A percentile compares a stretch with the other conserved stretches of the same genome.
Evolutionary conservation across 441 rosid species (phyloP).

Genomic region (Viola pubescens): DNA sequence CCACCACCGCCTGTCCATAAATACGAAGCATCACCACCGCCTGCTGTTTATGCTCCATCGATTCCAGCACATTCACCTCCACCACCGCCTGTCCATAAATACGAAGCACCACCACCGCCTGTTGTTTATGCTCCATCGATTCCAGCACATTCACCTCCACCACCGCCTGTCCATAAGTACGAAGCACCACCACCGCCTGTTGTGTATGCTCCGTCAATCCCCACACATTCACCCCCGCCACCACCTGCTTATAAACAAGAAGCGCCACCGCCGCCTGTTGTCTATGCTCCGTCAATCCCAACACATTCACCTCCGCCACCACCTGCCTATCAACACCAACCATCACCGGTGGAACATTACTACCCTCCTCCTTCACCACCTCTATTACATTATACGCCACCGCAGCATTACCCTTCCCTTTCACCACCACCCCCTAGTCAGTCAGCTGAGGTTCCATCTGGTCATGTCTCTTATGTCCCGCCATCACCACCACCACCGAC

Average conservation of each 20-base stretch:
- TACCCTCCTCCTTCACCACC: conserved; percentile 22
- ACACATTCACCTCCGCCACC: conserved; percentile 22
- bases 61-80: conserved; percentile 10
- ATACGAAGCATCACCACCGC: conserved; percentile 12
- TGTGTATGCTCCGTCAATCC: not conserved
- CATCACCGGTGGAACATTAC: conserved; percentile 20
- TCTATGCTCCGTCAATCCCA: not conserved
- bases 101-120: conserved; percentile 2
- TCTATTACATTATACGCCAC: conserved; percentile 4
- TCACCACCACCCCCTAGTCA: not conserved
- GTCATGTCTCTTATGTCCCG: conserved; percentile 1
- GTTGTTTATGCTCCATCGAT: too few relatives aligned
- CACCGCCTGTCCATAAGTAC: too few relatives aligned
- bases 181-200: conserved; percentile 14
- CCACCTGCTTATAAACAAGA: conserved; percentile 16
- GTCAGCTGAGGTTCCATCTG: not conserved
- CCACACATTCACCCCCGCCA: conserved; percentile 20
- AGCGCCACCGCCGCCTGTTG: not conserved
- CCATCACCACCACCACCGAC: conserved; percentile 19
- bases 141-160: too few relatives aligned
- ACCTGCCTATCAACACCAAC: conserved; percentile 19
- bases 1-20: conserved; percentile 28
- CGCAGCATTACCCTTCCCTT: not conserved
- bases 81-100: conserved; percentile 26
- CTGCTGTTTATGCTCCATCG: not conserved